Percentiles rank a stretch among this genome's conserved stretches.
These are phyloP conservation scores for Saccharomycopsis sp. DNA, from an alignment of 805 yeast genomes.

Conservation along the genomic window DNA sequence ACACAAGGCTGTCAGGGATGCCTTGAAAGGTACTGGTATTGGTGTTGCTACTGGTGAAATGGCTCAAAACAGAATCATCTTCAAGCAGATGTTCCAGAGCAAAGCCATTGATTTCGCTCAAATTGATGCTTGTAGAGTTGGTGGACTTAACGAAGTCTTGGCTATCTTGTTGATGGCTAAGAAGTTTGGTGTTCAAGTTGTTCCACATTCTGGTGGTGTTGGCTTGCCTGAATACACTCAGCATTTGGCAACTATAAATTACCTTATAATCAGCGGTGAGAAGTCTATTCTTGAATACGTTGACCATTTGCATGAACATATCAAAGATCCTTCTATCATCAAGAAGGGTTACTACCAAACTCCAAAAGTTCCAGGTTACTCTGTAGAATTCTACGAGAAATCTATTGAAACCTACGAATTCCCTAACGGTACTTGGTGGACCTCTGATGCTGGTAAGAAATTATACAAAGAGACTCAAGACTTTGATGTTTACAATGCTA, in stretches of 20 bases:
- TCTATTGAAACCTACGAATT: constrained; percentile 26
- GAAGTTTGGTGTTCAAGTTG: constrained; percentile 29
- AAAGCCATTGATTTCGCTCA: constrained; percentile 30
- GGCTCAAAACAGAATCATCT: constrained; percentile 31
- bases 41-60: constrained; percentile 33
- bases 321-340: constrained; percentile 27
- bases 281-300: constrained; percentile 29
- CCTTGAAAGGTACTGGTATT: constrained; percentile 28
- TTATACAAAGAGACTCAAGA: constrained; percentile 17
- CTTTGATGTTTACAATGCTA: constrained; percentile 6
- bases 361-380: constrained; percentile 30
- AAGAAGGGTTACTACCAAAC: constrained; percentile 28
- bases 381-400: constrained; percentile 27
- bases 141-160: constrained; percentile 31
- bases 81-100: constrained; percentile 28
- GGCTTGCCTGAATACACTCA: constrained; percentile 33
- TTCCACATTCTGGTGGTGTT: constrained; percentile 34
- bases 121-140: constrained; percentile 32
- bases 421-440: constrained; percentile 31
- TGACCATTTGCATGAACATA: constrained; percentile 29
- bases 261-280: constrained; percentile 28
- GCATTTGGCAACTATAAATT: constrained; percentile 31
- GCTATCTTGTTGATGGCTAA: constrained; percentile 31
- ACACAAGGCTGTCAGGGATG: constrained; percentile 27
- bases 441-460: constrained; percentile 22